Percentiles rank a stretch among this genome's conserved stretches.
Conservation (phyloP, 139 green algal species). For the Chlorella vulgaris region DNA sequence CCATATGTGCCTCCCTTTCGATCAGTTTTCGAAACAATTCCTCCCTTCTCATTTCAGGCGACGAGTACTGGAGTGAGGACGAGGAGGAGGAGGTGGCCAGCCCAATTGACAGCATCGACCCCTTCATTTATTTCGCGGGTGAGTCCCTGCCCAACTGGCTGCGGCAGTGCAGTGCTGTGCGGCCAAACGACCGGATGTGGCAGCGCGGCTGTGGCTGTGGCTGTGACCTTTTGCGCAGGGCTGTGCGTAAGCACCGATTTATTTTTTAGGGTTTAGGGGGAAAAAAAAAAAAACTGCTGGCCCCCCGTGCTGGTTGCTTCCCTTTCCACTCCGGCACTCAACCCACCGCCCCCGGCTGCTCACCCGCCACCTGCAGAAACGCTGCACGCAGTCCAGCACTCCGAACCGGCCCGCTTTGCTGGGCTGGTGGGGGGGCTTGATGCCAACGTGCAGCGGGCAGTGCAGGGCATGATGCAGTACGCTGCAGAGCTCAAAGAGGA, state of each 20-base stretch:
- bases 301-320: background rate
- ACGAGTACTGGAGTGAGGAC: constrained; percentile 50
- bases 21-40: background rate
- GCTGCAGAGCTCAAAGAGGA: background rate
- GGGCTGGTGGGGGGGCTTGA: constrained; percentile 35
- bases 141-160: background rate
- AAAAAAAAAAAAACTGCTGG: too few species aligned
- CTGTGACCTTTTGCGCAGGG: too few species aligned
- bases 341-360: background rate
- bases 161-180: background rate
- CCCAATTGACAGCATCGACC: constrained; percentile 74
- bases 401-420: constrained; percentile 49
- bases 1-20: background rate
- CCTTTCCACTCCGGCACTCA: background rate
- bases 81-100: constrained; percentile 55
- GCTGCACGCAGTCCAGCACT: constrained; percentile 60
- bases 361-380: constrained; percentile 37
- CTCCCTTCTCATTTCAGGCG: constrained; percentile 4
- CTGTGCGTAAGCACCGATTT: too few species aligned
- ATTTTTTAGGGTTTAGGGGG: too few species aligned
- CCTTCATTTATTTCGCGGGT: constrained; percentile 66
- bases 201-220: too few species aligned
- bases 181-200: too few species aligned
- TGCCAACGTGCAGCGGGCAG: constrained; percentile 24
- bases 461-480: constrained; percentile 41